Evolutionary conservation across 73 alveolate genomes (phyloP).

Genomic region (Tetrahymena malaccensis): DNA sequence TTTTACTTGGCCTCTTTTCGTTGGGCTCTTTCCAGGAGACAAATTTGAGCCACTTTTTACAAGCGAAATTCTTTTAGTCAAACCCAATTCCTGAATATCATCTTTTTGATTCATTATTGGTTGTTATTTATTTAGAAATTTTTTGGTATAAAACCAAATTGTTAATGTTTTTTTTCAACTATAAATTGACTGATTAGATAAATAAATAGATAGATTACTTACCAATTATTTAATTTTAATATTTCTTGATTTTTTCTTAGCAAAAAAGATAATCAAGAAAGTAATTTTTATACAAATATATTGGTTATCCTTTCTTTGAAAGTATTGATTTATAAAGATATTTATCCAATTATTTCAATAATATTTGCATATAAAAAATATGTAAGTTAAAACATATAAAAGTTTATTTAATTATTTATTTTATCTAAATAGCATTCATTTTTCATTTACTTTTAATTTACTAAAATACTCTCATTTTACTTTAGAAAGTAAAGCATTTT

Average conservation of each 20-base stretch:
- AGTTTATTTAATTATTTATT: no score
- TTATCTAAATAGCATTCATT: no score
- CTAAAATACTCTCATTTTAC: no score
- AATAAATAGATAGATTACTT: not conserved
- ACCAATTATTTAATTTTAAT: not conserved
- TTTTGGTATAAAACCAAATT: not conserved
- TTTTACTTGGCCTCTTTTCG: not conserved
- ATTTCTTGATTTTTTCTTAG: not conserved
- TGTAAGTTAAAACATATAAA: no score
- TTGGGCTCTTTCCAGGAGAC: not conserved
- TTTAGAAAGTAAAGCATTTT: no score
- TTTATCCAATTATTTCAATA: not conserved
- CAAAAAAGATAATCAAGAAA: no score
- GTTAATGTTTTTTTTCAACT: not conserved
- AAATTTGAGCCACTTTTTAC: not conserved
- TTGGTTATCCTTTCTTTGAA: no score
- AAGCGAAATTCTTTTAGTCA: not conserved
- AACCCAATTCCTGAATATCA: not conserved
- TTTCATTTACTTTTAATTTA: no score
- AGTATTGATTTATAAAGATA: not conserved
- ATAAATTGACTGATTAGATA: not conserved
- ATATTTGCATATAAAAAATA: no score
- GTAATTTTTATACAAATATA: no score
- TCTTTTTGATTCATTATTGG: not conserved
- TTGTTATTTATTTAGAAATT: not conserved